Conservation (phyloP, 805 yeast genomes). For the Lipomyces mesembrius region DNA sequence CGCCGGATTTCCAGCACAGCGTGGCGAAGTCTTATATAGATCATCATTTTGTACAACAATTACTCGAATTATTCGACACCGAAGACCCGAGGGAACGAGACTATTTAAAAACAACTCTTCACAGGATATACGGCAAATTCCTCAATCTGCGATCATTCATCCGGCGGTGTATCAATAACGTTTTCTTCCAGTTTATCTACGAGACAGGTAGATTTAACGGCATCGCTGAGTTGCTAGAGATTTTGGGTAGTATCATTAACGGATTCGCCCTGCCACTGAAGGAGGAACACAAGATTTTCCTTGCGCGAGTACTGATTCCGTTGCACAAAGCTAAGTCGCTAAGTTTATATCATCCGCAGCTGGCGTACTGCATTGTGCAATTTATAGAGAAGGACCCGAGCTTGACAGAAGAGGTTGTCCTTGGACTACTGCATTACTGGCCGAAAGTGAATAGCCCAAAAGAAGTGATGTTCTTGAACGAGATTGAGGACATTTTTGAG, state of each 20-base stretch:
- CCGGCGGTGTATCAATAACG: slow-evolving; percentile 87
- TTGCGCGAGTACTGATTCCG: slow-evolving; percentile 85
- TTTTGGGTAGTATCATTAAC: slow-evolving; percentile 92
- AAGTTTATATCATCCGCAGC: slow-evolving; percentile 91
- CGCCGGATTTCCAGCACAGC: slow-evolving; percentile 92
- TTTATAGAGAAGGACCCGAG: slow-evolving; percentile 92
- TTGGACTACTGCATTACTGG: slow-evolving; percentile 94
- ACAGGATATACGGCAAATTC: slow-evolving; percentile 94
- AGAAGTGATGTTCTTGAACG: slow-evolving; percentile 94
- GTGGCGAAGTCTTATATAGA: slow-evolving; percentile 93
- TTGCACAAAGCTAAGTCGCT: slow-evolving; percentile 89
- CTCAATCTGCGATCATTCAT: slow-evolving; percentile 86
- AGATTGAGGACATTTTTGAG: slow-evolving; percentile 94
- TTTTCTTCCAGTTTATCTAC: slow-evolving; percentile 88
- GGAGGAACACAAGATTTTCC: slow-evolving; percentile 92
- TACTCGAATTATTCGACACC: slow-evolving; percentile 89
- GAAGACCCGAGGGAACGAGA: slow-evolving; percentile 98
- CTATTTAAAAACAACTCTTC: slow-evolving; percentile 90
- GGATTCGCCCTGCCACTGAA: slow-evolving; percentile 97
- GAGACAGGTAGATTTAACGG: slow-evolving; percentile 97
- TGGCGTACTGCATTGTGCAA: slow-evolving; percentile 96
- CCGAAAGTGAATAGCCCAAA: slow-evolving; percentile 94
- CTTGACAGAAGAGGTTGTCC: slow-evolving; percentile 92
- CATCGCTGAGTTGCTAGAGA: slow-evolving; percentile 90
- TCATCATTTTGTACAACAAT: slow-evolving; percentile 78